Conservation (phyloP, 164 flowering plant species). For the Malania oleifera region DNA sequence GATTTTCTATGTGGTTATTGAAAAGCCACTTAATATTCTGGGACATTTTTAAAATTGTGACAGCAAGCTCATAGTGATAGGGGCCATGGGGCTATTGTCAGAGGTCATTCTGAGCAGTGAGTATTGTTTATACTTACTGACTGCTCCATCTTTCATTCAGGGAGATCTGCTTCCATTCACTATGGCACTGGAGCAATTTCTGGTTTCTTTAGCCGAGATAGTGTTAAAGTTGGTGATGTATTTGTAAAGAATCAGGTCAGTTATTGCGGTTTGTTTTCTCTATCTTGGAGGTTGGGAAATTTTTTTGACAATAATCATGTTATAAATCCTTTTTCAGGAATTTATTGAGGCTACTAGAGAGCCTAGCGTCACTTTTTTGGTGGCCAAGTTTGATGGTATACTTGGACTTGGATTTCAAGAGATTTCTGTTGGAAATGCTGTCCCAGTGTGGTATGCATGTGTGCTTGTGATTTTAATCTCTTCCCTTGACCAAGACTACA, state of each 20-base stretch:
- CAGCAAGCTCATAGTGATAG: too few species aligned
- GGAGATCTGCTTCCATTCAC: conserved; percentile 33
- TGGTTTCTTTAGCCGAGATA: conserved; percentile 40
- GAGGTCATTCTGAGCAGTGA: not conserved
- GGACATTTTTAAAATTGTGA: too few species aligned
- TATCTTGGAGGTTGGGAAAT: too few species aligned
- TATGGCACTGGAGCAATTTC: conserved; percentile 43
- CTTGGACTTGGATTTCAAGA: conserved; percentile 50
- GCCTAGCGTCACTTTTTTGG: conserved; percentile 42
- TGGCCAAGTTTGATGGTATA: conserved; percentile 50
- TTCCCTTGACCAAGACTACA: not conserved
- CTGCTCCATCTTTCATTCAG: conserved; percentile 14
- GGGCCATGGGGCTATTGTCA: not conserved
- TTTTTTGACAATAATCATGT: not conserved
- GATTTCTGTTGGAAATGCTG: conserved; percentile 43
- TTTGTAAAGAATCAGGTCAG: conserved; percentile 36
- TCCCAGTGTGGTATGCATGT: conserved; percentile 38
- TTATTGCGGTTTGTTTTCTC: not conserved
- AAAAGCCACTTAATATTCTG: too few species aligned
- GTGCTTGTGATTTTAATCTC: not conserved
- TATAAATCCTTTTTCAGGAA: conserved; percentile 19
- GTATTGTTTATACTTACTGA: not conserved
- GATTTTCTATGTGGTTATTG: too few species aligned
- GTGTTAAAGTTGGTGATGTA: conserved; percentile 33
- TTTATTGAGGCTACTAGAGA: conserved; percentile 49